Evolutionary conservation across 345 rosid genomes (phyloP).

Genomic region (Salix caprea): DNA sequence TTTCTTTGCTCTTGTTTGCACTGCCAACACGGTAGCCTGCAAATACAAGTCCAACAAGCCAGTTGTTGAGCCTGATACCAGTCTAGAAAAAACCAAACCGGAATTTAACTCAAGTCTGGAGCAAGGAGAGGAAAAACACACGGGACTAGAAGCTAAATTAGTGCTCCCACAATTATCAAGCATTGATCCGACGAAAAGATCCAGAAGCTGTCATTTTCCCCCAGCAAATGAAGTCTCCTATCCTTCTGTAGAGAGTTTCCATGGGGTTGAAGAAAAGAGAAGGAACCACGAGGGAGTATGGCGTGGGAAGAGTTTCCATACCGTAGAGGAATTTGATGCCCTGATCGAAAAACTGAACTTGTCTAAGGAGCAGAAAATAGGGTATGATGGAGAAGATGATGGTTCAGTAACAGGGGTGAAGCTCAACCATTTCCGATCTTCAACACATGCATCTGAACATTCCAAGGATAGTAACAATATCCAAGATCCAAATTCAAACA

Average conservation of each 20-base stretch:
- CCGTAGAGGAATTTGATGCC: constrained; percentile 37
- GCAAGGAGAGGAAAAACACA: neutral
- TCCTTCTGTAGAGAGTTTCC: neutral
- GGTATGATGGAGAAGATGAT: neutral
- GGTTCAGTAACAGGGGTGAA: neutral
- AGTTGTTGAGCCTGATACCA: neutral
- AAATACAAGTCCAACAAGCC: neutral
- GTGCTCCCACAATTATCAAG: neutral
- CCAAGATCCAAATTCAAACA: neutral
- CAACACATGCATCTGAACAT: too few species aligned
- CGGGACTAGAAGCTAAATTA: neutral
- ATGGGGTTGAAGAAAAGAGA: neutral
- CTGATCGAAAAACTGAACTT: constrained; percentile 18
- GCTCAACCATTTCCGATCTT: neutral
- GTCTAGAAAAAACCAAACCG: neutral
- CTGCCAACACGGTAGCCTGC: constrained; percentile 2
- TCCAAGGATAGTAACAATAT: too few species aligned
- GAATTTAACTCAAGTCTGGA: constrained; percentile 1
- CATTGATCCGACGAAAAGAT: constrained; percentile 18
- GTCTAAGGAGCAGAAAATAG: neutral
- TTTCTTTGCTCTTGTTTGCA: constrained; percentile 17
- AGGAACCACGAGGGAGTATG: neutral
- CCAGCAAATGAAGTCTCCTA: neutral
- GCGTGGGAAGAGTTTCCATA: constrained; percentile 29
- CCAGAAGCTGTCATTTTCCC: constrained; percentile 27